Conservation (phyloP, 768 basidiomycete genomes). For the Hypholoma fasciculare region DNA sequence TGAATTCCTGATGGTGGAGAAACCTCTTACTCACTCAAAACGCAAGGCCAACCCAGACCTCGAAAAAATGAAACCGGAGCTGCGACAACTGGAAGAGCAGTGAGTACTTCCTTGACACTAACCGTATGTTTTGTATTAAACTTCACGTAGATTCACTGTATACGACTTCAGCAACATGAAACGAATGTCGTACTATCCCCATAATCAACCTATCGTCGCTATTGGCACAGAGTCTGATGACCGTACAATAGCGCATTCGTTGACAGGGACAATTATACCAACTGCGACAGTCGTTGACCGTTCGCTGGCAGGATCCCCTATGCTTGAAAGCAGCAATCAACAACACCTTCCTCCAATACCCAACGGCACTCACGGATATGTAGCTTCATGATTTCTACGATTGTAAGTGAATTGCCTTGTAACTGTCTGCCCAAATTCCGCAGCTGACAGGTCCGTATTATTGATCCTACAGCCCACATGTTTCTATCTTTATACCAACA, state of each 20-base stretch:
- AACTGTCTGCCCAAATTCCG: slow-evolving; percentile 1
- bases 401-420: slow-evolving; percentile 5
- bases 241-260: slow-evolving; percentile 41
- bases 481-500: slow-evolving; percentile 20
- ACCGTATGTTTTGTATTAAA: slow-evolving; percentile 7
- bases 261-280: slow-evolving; percentile 41
- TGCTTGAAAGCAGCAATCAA: slow-evolving; percentile 30
- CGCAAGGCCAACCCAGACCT: slow-evolving; percentile 86
- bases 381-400: slow-evolving; percentile 23
- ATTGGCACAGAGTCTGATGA: slow-evolving; percentile 43
- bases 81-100: slow-evolving; percentile 93
- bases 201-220: slow-evolving; percentile 64
- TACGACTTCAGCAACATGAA: slow-evolving; percentile 80
- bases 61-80: slow-evolving; percentile 88
- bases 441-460: slow-evolving; percentile 9
- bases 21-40: slow-evolving; percentile 93
- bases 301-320: slow-evolving; percentile 46
- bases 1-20: slow-evolving; percentile 96
- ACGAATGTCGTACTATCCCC: slow-evolving; percentile 86
- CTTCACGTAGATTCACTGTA: slow-evolving; percentile 68
- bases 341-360: slow-evolving; percentile 28
- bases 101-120: slow-evolving; percentile 32
- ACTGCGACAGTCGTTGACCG: slow-evolving; percentile 50
- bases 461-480: slow-evolving; percentile 6
- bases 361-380: slow-evolving; percentile 18